These are phyloP conservation scores for Volvariella surrecta DNA, from an alignment of 1,284 basidiomycete species.

Conservation along the genomic window DNA sequence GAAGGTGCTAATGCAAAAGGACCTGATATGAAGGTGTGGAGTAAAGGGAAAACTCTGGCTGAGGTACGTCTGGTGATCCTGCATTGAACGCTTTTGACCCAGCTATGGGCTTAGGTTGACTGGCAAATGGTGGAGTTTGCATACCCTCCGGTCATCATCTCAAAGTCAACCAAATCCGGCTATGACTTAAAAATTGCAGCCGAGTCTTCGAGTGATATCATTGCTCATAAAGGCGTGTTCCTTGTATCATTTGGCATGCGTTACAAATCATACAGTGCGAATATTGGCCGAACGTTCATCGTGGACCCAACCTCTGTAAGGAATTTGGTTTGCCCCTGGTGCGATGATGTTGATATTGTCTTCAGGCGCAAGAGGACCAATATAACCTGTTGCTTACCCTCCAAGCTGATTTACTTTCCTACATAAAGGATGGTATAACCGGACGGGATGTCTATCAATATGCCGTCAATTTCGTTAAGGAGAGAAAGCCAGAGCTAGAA, in stretches of 20 bases:
- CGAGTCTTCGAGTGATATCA: conserved; percentile 75
- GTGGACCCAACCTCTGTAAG: conserved; percentile 86
- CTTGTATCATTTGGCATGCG: conserved; percentile 85
- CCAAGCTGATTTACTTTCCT: conserved; percentile 69
- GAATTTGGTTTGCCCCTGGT: conserved; percentile 1
- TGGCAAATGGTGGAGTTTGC: conserved; percentile 87
- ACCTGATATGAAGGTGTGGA: conserved; percentile 87
- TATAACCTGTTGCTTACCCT: conserved; percentile 76
- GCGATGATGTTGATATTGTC: conserved; percentile 6
- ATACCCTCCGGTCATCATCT: conserved; percentile 94
- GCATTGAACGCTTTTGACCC: conserved; percentile 4
- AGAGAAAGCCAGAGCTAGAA: conserved; percentile 77
- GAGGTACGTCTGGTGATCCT: conserved; percentile 47
- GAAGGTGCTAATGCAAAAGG: conserved; percentile 69
- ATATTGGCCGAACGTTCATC: conserved; percentile 89
- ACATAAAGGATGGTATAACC: conserved; percentile 76
- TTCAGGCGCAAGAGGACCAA: conserved; percentile 81
- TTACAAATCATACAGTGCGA: conserved; percentile 91
- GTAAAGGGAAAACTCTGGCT: conserved; percentile 64
- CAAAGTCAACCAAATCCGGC: conserved; percentile 69
- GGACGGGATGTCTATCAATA: conserved; percentile 78
- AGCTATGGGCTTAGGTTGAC: conserved; percentile 53
- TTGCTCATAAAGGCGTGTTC: conserved; percentile 88
- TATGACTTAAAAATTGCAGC: conserved; percentile 88
- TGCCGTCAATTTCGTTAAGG: conserved; percentile 65